Evolutionary conservation across 2,329 filamentous ascomycete genomes (phyloP), one percentile per base, ranked within the genome.

Genomic region (Exophiala calicioides): DNA sequence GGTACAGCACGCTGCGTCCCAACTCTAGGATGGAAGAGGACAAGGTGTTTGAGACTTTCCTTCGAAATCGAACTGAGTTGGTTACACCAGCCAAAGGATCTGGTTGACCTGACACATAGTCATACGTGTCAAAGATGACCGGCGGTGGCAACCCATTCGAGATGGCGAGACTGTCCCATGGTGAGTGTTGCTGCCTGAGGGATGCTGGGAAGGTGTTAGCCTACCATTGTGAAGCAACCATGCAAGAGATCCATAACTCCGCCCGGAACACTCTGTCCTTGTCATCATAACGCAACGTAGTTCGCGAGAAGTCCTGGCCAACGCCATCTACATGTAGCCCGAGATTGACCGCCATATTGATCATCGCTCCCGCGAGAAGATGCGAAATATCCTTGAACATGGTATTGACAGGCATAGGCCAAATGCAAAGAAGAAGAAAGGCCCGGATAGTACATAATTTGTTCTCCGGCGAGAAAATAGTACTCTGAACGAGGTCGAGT

Each of bases 251-350:
- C 44, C 44, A 47, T 9, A 47, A 37, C 18, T 7, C 16, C n/a
- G 35, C 44, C n/a, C 44, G 26, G n/a, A 23, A 23, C 13, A 24
- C 31, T 7, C 30, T 9, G 29, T 41, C 23, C 10, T 20, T 34
- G 10, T 8, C 13, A 23, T 32, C 35, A 7, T 29, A 12, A 18
- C 21, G 10, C 27, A 37, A 13, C 35, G 10, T 26, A 6, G 12
- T 23, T 27, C 45, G 16, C 19, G 38, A n/a, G 19, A 48, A 48
- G 30, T 48, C 45, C 32, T 48, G 45, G 8, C 38, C 38, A 6
- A 37, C 31, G 10, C 38, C 38, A 12, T 13, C 21, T 13, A 49
- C 27, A 15, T 44, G 46, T 5, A 49, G 38, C 8, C 46, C 46
- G 12, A 44, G 32, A 5, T 21, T 29, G 1, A 42, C 15, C 4